A percentile compares a stretch with the other conserved stretches of the same genome.
Evolutionary conservation across 2,329 filamentous ascomycete genomes (phyloP).

Genomic region (Ceratocystis colombiana): DNA sequence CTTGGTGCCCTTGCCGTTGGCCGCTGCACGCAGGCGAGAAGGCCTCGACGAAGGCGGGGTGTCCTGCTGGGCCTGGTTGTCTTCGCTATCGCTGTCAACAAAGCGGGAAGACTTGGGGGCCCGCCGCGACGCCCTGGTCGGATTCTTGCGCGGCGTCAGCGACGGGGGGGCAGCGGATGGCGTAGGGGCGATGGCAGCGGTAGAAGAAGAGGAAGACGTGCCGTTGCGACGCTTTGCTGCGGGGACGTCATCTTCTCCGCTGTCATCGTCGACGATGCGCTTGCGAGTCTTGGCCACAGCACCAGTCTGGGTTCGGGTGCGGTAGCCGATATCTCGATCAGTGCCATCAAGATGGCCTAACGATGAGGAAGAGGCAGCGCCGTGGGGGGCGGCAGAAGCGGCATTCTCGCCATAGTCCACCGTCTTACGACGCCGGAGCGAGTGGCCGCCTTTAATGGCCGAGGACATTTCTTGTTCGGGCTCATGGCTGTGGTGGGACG

Average conservation of each 20-base stretch:
- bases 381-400: constrained; percentile 26
- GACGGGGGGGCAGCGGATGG: background rate
- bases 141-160: constrained; percentile 23
- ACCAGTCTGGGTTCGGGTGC: constrained; percentile 22
- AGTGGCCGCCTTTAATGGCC: constrained; percentile 45
- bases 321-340: constrained; percentile 17
- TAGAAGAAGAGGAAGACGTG: constrained; percentile 11
- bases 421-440: constrained; percentile 46
- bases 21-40: background rate
- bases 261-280: constrained; percentile 18
- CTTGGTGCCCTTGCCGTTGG: background rate
- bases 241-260: constrained; percentile 14
- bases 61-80: background rate
- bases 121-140: constrained; percentile 19
- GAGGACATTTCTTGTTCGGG: constrained; percentile 18
- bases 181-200: background rate
- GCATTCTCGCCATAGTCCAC: constrained; percentile 46
- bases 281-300: constrained; percentile 21
- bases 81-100: constrained; percentile 19
- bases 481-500: constrained; percentile 10
- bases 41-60: background rate
- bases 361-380: constrained; percentile 30
- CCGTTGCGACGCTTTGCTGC: constrained; percentile 17
- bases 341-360: constrained; percentile 21
- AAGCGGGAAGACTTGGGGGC: constrained; percentile 16